Conservation (phyloP, 108 stramenopile species). For the Cylindrotheca fusiformis region DNA sequence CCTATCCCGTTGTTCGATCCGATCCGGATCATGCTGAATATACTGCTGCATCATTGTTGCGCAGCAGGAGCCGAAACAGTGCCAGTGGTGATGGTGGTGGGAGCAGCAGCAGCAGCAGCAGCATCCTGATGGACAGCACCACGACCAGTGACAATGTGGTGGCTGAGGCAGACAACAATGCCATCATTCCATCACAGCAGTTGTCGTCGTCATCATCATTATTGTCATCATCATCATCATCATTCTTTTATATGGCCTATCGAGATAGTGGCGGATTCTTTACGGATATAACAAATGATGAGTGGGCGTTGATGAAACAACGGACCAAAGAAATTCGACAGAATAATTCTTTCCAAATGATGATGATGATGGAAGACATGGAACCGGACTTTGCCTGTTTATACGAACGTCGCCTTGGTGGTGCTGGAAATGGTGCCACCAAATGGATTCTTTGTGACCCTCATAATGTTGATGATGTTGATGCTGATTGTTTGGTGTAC, state of each 20-base stretch:
- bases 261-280: conserved; percentile 19
- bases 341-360: not conserved
- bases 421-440: conserved; percentile 13
- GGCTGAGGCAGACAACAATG: too few species aligned
- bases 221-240: too few species aligned
- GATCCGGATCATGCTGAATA: too few species aligned
- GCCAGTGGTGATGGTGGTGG: too few species aligned
- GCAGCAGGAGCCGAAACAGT: too few species aligned
- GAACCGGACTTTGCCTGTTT: conserved; percentile 44
- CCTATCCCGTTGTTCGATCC: too few species aligned
- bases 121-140: too few species aligned
- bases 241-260: not conserved
- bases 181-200: too few species aligned
- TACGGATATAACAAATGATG: conserved; percentile 3
- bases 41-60: too few species aligned
- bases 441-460: conserved; percentile 46
- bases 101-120: too few species aligned
- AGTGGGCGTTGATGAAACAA: conserved; percentile 14
- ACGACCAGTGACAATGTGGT: too few species aligned
- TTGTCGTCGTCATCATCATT: too few species aligned
- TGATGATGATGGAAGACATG: not conserved
- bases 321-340: not conserved
- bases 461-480: conserved; percentile 10
- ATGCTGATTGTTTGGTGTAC: conserved; percentile 32
- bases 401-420: conserved; percentile 13